Evolutionary conservation across 2,329 filamentous ascomycete genomes (phyloP).

Genomic region (Laburnicola sp.): DNA sequence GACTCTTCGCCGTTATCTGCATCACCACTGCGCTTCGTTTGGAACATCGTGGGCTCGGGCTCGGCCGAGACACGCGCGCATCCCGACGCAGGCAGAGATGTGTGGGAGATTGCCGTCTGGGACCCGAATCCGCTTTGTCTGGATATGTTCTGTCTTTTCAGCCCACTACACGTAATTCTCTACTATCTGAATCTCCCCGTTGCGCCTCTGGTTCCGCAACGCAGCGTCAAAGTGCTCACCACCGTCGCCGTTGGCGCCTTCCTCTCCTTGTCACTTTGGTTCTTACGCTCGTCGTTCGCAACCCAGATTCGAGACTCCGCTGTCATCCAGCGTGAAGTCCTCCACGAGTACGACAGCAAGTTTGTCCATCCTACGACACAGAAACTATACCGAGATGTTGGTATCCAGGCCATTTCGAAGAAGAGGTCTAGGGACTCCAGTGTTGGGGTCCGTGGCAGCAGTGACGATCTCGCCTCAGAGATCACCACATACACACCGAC

Average conservation of each 20-base stretch:
- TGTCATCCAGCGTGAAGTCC: constrained; percentile 85
- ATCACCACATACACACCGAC: constrained; percentile 66
- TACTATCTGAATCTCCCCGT: constrained; percentile 89
- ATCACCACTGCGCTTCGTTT: constrained; percentile 76
- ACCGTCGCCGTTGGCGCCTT: constrained; percentile 75
- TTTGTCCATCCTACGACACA: constrained; percentile 91
- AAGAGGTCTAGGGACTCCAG: constrained; percentile 40
- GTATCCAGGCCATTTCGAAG: constrained; percentile 68
- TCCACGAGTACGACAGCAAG: constrained; percentile 95
- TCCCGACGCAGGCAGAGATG: constrained; percentile 78
- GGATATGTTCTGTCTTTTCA: constrained; percentile 85
- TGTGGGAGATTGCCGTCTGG: constrained; percentile 95
- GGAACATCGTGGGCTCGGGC: constrained; percentile 63
- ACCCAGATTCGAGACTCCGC: constrained; percentile 84
- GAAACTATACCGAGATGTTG: constrained; percentile 74
- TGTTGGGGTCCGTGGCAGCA: constrained; percentile 46
- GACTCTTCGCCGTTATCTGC: constrained; percentile 77
- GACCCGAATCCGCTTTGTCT: constrained; percentile 85
- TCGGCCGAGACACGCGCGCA: constrained; percentile 82
- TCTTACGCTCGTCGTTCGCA: constrained; percentile 72
- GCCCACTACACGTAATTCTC: constrained; percentile 86
- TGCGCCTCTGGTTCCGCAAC: constrained; percentile 71
- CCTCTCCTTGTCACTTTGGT: constrained; percentile 74
- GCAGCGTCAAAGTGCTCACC: constrained; percentile 83
- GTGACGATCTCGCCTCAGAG: constrained; percentile 50